phyloP scores from a whole-genome alignment of 2,329 filamentous ascomycete genomes.

The Coniochaeta hoffmannii region DNA sequence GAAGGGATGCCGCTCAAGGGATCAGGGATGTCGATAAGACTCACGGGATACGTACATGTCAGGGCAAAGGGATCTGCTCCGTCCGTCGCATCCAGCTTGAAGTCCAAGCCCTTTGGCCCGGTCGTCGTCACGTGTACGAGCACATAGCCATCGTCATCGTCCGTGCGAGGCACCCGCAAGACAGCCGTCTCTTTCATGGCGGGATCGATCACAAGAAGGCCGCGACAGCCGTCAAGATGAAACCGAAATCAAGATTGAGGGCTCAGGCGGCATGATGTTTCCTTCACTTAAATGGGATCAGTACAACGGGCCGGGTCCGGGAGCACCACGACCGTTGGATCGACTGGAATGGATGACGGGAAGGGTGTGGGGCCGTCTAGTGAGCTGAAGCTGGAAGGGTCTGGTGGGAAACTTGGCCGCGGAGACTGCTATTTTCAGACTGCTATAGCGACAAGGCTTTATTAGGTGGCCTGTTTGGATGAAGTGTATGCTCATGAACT shows the following conservation, averaged over 20 bases:
- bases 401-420: neutral
- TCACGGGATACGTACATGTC: conserved; percentile 39
- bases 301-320: neutral
- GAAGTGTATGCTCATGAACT: neutral
- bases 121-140: conserved; percentile 51
- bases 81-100: conserved; percentile 63
- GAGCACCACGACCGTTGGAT: neutral
- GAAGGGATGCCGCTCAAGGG: neutral
- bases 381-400: neutral
- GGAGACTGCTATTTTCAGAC: neutral
- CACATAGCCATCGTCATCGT: conserved; percentile 42
- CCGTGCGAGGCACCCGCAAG: conserved; percentile 50
- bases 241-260: conserved; percentile 4
- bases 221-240: conserved; percentile 1
- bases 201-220: neutral
- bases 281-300: neutral
- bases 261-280: neutral
- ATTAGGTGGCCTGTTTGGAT: neutral
- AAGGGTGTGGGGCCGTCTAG: neutral
- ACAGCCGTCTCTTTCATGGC: conserved; percentile 27
- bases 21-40: neutral
- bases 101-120: conserved; percentile 46
- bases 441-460: neutral
- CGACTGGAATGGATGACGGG: neutral
- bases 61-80: conserved; percentile 51